Evolutionary conservation across 495 filamentous ascomycete species (phyloP).

Genomic region (Podospora appendiculata): DNA sequence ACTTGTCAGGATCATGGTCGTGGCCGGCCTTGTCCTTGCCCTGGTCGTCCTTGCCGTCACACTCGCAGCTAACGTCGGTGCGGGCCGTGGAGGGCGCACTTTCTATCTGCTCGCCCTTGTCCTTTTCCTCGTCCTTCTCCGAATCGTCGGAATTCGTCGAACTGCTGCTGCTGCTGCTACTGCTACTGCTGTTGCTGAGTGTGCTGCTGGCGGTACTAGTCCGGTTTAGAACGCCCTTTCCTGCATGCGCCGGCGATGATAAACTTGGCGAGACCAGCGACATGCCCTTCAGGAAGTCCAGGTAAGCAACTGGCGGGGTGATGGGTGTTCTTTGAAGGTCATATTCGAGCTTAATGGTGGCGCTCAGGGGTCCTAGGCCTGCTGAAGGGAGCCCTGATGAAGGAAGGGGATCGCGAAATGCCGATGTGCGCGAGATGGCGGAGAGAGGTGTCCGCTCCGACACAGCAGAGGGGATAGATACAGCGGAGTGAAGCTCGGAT

Average conservation of each 20-base stretch:
- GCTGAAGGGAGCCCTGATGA: slow-evolving; percentile 25
- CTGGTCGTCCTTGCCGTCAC: slow-evolving; percentile 31
- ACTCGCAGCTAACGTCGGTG: slow-evolving; percentile 49
- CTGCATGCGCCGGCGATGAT: slow-evolving; percentile 40
- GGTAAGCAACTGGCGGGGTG: slow-evolving; percentile 85
- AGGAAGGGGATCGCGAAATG: slow-evolving; percentile 23
- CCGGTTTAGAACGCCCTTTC: slow-evolving; percentile 25
- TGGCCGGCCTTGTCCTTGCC: slow-evolving; percentile 6
- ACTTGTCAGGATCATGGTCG: neutral
- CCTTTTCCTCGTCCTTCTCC: slow-evolving; percentile 31
- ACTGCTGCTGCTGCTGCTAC: slow-evolving; percentile 23
- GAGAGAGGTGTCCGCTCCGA: slow-evolving; percentile 23
- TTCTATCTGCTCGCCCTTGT: slow-evolving; percentile 28
- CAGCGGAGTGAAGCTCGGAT: slow-evolving; percentile 39
- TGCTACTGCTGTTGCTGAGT: slow-evolving; percentile 17
- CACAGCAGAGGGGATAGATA: slow-evolving; percentile 27
- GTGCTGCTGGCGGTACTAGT: slow-evolving; percentile 26
- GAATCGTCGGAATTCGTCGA: slow-evolving; percentile 24
- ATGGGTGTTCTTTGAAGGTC: slow-evolving; percentile 64
- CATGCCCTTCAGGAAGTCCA: slow-evolving; percentile 74
- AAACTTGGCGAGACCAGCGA: slow-evolving; percentile 53
- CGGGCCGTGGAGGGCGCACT: slow-evolving; percentile 48
- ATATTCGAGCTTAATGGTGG: slow-evolving; percentile 22
- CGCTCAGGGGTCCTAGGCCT: slow-evolving; percentile 24
- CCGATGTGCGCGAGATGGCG: slow-evolving; percentile 23